Percentiles rank a stretch among this genome's conserved stretches.
phyloP scores from a whole-genome alignment of 169 alveolate species.

The Plasmodium blacklocki region DNA sequence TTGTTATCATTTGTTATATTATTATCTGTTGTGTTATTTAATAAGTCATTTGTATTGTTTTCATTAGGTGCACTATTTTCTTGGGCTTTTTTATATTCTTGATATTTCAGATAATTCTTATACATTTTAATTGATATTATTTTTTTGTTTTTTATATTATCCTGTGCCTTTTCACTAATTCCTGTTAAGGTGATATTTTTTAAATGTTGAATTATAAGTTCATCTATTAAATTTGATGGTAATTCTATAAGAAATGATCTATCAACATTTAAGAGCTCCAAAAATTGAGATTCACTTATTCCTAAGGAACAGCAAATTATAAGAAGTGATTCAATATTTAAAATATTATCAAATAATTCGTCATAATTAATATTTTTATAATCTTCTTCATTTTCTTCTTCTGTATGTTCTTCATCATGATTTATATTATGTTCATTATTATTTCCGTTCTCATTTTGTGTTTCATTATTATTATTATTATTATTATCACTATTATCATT shows the following conservation, averaged over 20 bases:
- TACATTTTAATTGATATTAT: conserved; percentile 45
- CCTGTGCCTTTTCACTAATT: conserved; percentile 40
- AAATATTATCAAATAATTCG: conserved; percentile 50
- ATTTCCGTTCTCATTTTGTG: not conserved
- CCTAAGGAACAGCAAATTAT: conserved; percentile 71
- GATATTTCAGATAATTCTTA: conserved; percentile 51
- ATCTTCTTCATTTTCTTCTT: conserved; percentile 23
- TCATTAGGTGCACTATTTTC: not conserved
- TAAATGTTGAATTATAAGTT: conserved; percentile 62
- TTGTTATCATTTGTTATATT: not conserved
- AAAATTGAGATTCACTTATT: conserved; percentile 62
- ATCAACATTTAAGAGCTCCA: conserved; percentile 63
- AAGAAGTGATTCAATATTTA: conserved; percentile 68
- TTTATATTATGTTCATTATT: not conserved
- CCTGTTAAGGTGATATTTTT: conserved; percentile 47
- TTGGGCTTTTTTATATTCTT: conserved; percentile 28
- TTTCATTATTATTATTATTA: not conserved
- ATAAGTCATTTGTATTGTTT: not conserved
- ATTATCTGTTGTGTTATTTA: not conserved
- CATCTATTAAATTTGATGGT: conserved; percentile 62
- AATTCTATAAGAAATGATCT: conserved; percentile 66
- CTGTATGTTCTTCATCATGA: not conserved
- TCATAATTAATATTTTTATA: conserved; percentile 72
- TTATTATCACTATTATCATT: not conserved
- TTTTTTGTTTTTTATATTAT: conserved; percentile 28